phyloP scores from a whole-genome alignment of 1,284 basidiomycete genomes.

The Malassezia pachydermatis region DNA sequence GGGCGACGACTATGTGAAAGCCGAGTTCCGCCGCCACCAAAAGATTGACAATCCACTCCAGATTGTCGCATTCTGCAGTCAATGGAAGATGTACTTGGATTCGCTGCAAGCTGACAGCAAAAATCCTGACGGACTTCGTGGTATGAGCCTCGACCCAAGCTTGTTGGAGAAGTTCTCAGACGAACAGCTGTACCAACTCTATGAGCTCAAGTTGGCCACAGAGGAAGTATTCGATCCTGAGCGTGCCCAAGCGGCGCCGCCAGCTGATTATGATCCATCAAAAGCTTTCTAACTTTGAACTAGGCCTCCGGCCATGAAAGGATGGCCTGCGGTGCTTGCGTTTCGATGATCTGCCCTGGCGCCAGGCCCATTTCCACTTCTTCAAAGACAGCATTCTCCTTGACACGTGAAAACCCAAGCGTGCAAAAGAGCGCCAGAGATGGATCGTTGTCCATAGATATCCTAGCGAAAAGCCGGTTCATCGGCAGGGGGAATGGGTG shows the following conservation, averaged over 20 bases:
- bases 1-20: slow-evolving; percentile 47
- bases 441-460: slow-evolving; percentile 23
- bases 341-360: not conserved
- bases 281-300: slow-evolving; percentile 10
- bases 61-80: slow-evolving; percentile 43
- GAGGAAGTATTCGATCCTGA: slow-evolving; percentile 35
- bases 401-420: slow-evolving; percentile 23
- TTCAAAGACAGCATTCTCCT: slow-evolving; percentile 6
- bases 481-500: slow-evolving; percentile 20
- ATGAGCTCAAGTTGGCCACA: slow-evolving; percentile 41
- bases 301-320: slow-evolving; percentile 2
- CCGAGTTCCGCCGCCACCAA: slow-evolving; percentile 41
- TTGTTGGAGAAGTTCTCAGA: slow-evolving; percentile 42
- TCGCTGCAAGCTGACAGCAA: slow-evolving; percentile 28
- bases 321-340: not conserved
- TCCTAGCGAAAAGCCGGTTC: slow-evolving; percentile 27
- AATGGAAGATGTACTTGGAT: slow-evolving; percentile 48
- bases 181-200: slow-evolving; percentile 48
- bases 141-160: slow-evolving; percentile 27
- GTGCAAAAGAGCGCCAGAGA: slow-evolving; percentile 27
- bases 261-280: slow-evolving; percentile 2
- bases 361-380: slow-evolving; percentile 13
- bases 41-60: slow-evolving; percentile 43
- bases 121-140: slow-evolving; percentile 20
- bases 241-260: slow-evolving; percentile 22